phyloP scores from a whole-genome alignment of 805 yeast genomes.

The Sugiyamaella marilandica region DNA sequence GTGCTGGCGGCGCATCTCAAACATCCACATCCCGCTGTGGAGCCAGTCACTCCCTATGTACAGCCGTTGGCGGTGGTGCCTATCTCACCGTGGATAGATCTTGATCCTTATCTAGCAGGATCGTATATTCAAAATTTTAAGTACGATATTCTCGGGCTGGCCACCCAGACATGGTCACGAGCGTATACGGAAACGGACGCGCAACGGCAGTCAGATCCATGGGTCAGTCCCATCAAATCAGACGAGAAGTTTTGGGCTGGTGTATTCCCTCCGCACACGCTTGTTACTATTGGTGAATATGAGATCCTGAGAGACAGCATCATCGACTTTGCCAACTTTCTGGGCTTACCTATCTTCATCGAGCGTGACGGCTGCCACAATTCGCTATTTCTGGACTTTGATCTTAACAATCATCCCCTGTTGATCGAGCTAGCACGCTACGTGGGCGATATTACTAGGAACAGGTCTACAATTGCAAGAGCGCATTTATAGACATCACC shows the following conservation, averaged over 20 bases:
- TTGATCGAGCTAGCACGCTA: slow-evolving; percentile 4
- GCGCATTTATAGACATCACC: background rate
- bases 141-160: slow-evolving; percentile 6
- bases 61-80: slow-evolving; percentile 10
- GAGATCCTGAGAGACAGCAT: slow-evolving; percentile 13
- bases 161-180: slow-evolving; percentile 9
- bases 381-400: slow-evolving; percentile 6
- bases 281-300: slow-evolving; percentile 11
- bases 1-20: slow-evolving; percentile 11
- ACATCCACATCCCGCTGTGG: slow-evolving; percentile 7
- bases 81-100: slow-evolving; percentile 17
- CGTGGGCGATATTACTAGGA: background rate
- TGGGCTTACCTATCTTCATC: background rate
- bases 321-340: background rate
- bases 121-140: slow-evolving; percentile 8
- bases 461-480: background rate
- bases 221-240: slow-evolving; percentile 12
- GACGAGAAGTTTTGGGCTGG: slow-evolving; percentile 12
- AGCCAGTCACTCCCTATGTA: background rate
- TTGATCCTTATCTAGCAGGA: slow-evolving; percentile 11
- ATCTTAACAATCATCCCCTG: slow-evolving; percentile 3
- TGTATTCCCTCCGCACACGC: slow-evolving; percentile 11
- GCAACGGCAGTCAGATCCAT: background rate
- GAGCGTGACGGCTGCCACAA: slow-evolving; percentile 10
- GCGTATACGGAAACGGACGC: background rate